Evolutionary conservation across 139 green algal genomes (phyloP).

Genomic region (Asterochloris erici): DNA sequence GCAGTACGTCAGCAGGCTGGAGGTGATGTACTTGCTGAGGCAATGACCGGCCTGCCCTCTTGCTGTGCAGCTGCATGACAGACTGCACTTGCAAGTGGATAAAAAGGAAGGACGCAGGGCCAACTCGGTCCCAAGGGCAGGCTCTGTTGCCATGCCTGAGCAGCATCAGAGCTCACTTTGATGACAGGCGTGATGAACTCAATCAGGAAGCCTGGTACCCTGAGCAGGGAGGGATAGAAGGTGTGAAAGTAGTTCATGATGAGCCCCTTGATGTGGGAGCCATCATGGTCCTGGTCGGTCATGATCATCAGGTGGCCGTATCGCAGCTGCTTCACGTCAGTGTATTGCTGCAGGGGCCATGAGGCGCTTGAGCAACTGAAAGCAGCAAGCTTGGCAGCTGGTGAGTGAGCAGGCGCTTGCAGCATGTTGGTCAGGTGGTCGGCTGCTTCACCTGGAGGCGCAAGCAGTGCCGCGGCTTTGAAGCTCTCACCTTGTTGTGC

Average conservation of each 20-base stretch:
- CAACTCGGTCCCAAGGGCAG: too few species aligned
- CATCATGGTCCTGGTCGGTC: conserved; percentile 99
- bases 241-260: conserved; percentile 99
- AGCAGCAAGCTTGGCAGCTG: neutral
- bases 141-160: too few species aligned
- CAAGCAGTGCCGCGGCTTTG: neutral
- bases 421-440: neutral
- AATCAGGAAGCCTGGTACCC: conserved; percentile 90
- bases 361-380: neutral
- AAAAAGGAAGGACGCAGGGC: neutral
- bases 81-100: too few species aligned
- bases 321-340: conserved; percentile 85
- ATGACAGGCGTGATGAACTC: conserved; percentile 99
- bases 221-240: conserved; percentile 96
- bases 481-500: conserved; percentile 76
- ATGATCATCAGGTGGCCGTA: conserved; percentile 99
- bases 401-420: neutral
- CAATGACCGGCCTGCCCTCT: neutral
- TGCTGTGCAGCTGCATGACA: neutral
- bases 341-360: conserved; percentile 71
- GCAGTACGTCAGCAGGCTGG: too few species aligned
- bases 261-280: conserved; percentile 99
- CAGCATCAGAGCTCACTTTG: conserved; percentile 59
- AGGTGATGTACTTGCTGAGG: too few species aligned
- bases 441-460: neutral